Conservation (phyloP, 2,329 filamentous ascomycete species). For the Bipolaris victoriae region DNA sequence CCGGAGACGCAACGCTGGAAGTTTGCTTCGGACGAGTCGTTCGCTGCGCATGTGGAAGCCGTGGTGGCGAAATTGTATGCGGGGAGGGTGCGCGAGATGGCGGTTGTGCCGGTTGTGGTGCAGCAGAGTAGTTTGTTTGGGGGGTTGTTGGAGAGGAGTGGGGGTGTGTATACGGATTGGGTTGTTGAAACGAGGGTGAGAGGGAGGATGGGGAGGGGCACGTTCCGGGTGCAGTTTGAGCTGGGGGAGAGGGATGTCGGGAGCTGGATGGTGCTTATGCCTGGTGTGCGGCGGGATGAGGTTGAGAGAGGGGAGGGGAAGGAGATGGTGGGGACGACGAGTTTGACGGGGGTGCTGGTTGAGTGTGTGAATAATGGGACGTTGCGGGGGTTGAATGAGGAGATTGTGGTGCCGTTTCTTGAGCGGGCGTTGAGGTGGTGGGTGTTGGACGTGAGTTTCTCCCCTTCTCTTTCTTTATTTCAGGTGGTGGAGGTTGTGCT, state of each 20-base stretch:
- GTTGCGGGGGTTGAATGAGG: constrained; percentile 27
- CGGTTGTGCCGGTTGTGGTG: background rate
- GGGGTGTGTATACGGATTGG: constrained; percentile 36
- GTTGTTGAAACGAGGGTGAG: constrained; percentile 24
- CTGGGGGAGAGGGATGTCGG: constrained; percentile 26
- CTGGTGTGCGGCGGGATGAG: background rate
- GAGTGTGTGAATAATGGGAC: constrained; percentile 27
- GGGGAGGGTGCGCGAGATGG: constrained; percentile 7
- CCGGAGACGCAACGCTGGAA: constrained; percentile 42
- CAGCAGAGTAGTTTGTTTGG: constrained; percentile 1
- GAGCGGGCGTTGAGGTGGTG: constrained; percentile 37
- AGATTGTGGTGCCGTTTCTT: constrained; percentile 37
- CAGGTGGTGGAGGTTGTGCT: too few species aligned
- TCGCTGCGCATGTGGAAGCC: constrained; percentile 17
- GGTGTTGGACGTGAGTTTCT: constrained; percentile 30
- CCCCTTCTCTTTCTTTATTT: background rate
- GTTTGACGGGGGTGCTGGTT: constrained; percentile 36
- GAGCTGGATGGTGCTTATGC: constrained; percentile 35
- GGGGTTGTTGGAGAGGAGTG: background rate
- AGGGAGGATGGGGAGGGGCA: constrained; percentile 14
- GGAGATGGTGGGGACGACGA: constrained; percentile 24
- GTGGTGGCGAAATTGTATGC: constrained; percentile 34
- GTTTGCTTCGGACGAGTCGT: constrained; percentile 19
- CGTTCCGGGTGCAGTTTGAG: constrained; percentile 33
- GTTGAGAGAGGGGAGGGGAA: background rate